A percentile compares a stretch with the other conserved stretches of the same genome.
phyloP scores from a whole-genome alignment of 2,329 filamentous ascomycete species.

The Cladobotryum protrusum region DNA sequence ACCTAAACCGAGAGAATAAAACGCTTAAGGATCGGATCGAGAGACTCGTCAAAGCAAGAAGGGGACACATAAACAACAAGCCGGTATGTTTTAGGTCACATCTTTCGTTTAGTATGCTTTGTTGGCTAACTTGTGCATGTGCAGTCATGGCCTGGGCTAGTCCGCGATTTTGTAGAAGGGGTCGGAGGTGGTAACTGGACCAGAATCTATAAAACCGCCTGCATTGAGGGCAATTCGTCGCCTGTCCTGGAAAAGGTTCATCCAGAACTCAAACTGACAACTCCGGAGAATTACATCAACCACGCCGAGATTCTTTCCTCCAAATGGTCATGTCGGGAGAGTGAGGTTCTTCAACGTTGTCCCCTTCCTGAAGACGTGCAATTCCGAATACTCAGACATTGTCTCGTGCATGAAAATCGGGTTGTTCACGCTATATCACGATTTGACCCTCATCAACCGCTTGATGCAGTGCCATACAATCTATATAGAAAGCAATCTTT shows the following conservation, averaged over 20 bases:
- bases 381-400: conserved; percentile 29
- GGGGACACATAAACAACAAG: neutral
- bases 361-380: conserved; percentile 18
- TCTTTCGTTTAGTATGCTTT: neutral
- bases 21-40: neutral
- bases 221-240: conserved; percentile 10
- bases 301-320: neutral
- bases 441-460: conserved; percentile 30
- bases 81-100: neutral
- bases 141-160: neutral
- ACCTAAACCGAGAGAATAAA: too few relatives aligned
- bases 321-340: neutral
- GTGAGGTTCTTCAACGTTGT: neutral
- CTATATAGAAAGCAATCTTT: conserved; percentile 17
- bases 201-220: neutral
- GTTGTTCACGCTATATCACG: conserved; percentile 40
- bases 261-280: conserved; percentile 5
- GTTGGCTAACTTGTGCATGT: neutral
- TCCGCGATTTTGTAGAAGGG: neutral
- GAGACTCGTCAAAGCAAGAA: neutral
- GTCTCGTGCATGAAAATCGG: conserved; percentile 28
- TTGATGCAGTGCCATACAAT: conserved; percentile 13
- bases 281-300: neutral
- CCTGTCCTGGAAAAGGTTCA: conserved; percentile 3
- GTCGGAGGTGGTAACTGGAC: neutral